These are phyloP conservation scores for Cladorrhinum sp. DNA, from an alignment of 2,329 filamentous ascomycete genomes.

Conservation along the genomic window DNA sequence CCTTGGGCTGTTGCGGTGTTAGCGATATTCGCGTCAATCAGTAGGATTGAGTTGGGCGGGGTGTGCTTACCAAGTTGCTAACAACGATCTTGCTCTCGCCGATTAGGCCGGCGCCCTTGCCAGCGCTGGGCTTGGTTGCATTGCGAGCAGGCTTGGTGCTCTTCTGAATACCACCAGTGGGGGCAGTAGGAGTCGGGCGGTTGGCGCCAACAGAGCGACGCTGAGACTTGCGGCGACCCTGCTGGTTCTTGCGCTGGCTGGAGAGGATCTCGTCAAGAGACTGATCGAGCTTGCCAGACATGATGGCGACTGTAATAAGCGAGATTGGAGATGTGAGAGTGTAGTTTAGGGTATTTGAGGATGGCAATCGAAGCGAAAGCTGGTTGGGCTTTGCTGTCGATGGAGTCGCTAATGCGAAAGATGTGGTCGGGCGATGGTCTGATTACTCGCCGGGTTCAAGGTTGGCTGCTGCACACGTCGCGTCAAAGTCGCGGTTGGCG, in stretches of 20 bases:
- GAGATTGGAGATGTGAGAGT: slow-evolving; percentile 5
- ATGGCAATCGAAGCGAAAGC: slow-evolving; percentile 6
- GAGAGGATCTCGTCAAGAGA: slow-evolving; percentile 97
- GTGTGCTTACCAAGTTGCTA: slow-evolving; percentile 85
- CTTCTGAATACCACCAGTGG: slow-evolving; percentile 85
- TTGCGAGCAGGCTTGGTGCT: slow-evolving; percentile 59
- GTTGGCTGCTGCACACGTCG: slow-evolving; percentile 15
- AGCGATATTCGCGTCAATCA: slow-evolving; percentile 34
- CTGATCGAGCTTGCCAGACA: slow-evolving; percentile 95
- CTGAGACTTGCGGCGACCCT: slow-evolving; percentile 45
- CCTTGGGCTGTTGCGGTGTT: slow-evolving; percentile 69
- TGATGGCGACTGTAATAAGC: slow-evolving; percentile 36
- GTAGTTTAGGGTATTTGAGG: slow-evolving; percentile 1
- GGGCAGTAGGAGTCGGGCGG: slow-evolving; percentile 59
- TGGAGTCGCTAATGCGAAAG: slow-evolving; percentile 15
- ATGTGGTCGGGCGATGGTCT: slow-evolving; percentile 5
- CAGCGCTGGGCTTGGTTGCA: slow-evolving; percentile 59
- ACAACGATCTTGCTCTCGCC: slow-evolving; percentile 96
- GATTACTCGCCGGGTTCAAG: background rate
- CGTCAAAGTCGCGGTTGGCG: slow-evolving; percentile 17
- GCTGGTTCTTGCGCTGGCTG: slow-evolving; percentile 61
- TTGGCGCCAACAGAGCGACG: slow-evolving; percentile 47
- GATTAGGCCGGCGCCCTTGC: slow-evolving; percentile 57
- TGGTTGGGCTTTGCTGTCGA: slow-evolving; percentile 10
- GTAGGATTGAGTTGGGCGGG: slow-evolving; percentile 21